phyloP scores from a whole-genome alignment of 1,139 yeast species.

The Meyerozyma sp. region DNA sequence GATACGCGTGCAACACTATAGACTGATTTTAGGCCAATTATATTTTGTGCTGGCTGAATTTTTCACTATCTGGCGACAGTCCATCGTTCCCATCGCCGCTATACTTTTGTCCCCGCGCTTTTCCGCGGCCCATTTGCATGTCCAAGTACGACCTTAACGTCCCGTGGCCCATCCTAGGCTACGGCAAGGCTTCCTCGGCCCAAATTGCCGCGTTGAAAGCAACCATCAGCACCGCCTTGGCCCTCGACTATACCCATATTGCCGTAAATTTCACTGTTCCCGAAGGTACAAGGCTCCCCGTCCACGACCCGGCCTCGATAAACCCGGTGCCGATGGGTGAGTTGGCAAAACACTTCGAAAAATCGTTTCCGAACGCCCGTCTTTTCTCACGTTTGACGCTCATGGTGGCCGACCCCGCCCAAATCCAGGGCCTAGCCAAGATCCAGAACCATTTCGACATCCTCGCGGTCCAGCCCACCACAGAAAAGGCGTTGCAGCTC shows the following conservation, averaged over 20 bases:
- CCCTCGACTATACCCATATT: conserved; percentile 66
- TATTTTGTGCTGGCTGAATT: too few relatives aligned
- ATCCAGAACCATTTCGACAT: conserved; percentile 66
- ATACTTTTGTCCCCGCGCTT: neutral
- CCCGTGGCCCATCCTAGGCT: conserved; percentile 67
- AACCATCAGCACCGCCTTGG: conserved; percentile 50
- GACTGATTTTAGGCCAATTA: too few relatives aligned
- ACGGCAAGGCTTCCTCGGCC: conserved; percentile 32
- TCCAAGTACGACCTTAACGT: conserved; percentile 65
- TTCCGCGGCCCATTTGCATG: neutral
- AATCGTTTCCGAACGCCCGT: conserved; percentile 38
- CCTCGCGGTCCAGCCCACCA: conserved; percentile 73
- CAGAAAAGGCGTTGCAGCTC: conserved; percentile 73
- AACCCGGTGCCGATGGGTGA: conserved; percentile 33
- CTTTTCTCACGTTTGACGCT: conserved; percentile 73
- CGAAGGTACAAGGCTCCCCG: conserved; percentile 56
- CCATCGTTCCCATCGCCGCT: neutral
- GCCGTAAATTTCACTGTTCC: conserved; percentile 65
- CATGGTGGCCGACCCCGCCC: conserved; percentile 70
- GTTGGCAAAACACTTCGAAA: conserved; percentile 17
- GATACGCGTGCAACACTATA: too few relatives aligned
- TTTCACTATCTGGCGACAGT: too few relatives aligned
- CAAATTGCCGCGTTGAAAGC: conserved; percentile 43
- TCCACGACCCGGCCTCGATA: conserved; percentile 24
- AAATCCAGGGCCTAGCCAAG: conserved; percentile 64